Evolutionary conservation across 805 yeast genomes (phyloP), one percentile per base, ranked within the genome.

Genomic region (Yamadazyma scolyti): DNA sequence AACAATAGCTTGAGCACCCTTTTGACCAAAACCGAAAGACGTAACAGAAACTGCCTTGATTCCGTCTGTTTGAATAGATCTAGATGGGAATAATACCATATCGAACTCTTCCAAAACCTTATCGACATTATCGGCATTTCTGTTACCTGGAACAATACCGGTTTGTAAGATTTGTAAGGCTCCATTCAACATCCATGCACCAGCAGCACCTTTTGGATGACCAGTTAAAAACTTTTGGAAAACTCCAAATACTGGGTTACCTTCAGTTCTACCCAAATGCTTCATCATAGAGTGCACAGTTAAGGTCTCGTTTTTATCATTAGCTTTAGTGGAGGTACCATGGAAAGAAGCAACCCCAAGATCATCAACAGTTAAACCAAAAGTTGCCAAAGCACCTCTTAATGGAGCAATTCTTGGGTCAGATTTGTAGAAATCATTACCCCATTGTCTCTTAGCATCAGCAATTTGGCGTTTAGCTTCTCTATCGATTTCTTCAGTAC

Each of bases 181-280:
- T 66, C 99, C 99, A 65, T 93, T 94, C 76, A 93, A 69, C 98
- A 93, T 93, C 98, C 98, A 93, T 37, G 99, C 97, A 75, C 97
- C 99, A 36, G 99, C 99, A 51, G 98, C 98, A 77, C 99, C 99
- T 84, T 93, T 93, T 52, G 98, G 98, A 73, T 93, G 99, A 68
- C 99, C 99, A 51, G 99, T 93, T 56, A 93, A 77, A 79, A 76
- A 93, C 68, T 93, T 93, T 70, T 93, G 99, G 95, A 94, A 90
- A 34, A 93, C 94, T 77, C 97, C 97, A 48, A 82, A 73, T 29
- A 94, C 89, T 42, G 98, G 95, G 70, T 93, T 94, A 69, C 99
- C 99, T 69, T 85, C 88, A 35, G 95, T 69, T 70, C 99, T 82
- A 48, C 97, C 98, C 56, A 93, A 73, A 58, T 93, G 98, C 54